phyloP scores from a whole-genome alignment of 768 basidiomycete genomes.

The Mycena vitilis region DNA sequence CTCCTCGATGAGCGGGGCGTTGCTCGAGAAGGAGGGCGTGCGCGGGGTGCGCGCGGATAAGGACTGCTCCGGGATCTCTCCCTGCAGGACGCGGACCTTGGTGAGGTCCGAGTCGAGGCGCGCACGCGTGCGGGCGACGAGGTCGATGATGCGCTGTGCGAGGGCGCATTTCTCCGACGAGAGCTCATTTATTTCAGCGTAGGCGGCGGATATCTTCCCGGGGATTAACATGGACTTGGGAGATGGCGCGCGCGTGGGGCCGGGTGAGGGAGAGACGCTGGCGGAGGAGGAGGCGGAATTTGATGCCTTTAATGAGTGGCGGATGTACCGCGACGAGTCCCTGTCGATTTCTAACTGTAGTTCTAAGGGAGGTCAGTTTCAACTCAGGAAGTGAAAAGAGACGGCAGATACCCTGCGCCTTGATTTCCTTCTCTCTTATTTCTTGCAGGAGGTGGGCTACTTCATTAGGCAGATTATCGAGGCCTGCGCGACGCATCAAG shows the following conservation, averaged over 20 bases:
- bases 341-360: slow-evolving; percentile 63
- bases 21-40: slow-evolving; percentile 33
- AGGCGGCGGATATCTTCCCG: slow-evolving; percentile 57
- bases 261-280: slow-evolving; percentile 39
- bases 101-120: slow-evolving; percentile 63
- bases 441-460: slow-evolving; percentile 64
- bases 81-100: slow-evolving; percentile 59
- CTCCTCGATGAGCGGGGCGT: slow-evolving; percentile 21
- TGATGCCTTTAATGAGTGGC: slow-evolving; percentile 53
- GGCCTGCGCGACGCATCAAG: slow-evolving; percentile 46
- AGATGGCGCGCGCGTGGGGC: slow-evolving; percentile 49
- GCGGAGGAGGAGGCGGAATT: slow-evolving; percentile 35
- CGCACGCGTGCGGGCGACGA: slow-evolving; percentile 59
- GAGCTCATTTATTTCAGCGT: slow-evolving; percentile 58
- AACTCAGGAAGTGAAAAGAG: not conserved
- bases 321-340: slow-evolving; percentile 62
- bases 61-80: slow-evolving; percentile 52
- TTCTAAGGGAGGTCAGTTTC: slow-evolving; percentile 44
- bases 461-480: slow-evolving; percentile 67
- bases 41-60: slow-evolving; percentile 30
- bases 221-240: slow-evolving; percentile 53
- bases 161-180: slow-evolving; percentile 60
- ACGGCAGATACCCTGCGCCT: slow-evolving; percentile 51
- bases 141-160: slow-evolving; percentile 60
- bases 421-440: slow-evolving; percentile 59